Conservation (phyloP, 768 basidiomycete genomes). For the Trametes villosa region DNA sequence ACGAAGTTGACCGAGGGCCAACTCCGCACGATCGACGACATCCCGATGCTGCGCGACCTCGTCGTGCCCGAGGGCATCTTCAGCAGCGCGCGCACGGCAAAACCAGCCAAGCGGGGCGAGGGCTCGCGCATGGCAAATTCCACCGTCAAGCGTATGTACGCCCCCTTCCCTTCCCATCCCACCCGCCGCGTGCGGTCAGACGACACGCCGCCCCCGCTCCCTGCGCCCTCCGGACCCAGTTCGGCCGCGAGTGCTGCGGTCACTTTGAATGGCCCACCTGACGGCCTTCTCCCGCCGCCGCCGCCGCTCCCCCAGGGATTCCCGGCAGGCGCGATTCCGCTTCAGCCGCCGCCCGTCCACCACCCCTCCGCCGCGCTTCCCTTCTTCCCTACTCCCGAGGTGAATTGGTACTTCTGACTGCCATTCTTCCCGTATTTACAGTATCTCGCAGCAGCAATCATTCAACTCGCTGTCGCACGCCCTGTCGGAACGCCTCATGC, state of each 20-base stretch:
- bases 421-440: conserved; percentile 19
- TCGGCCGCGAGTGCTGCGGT: conserved; percentile 6
- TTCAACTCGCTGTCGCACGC: conserved; percentile 19
- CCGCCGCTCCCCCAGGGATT: not conserved
- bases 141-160: conserved; percentile 44
- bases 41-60: conserved; percentile 60
- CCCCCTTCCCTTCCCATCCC: conserved; percentile 41
- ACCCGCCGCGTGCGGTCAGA: conserved; percentile 18
- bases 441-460: conserved; percentile 15
- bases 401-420: conserved; percentile 24
- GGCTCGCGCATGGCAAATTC: conserved; percentile 24
- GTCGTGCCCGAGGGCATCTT: conserved; percentile 70
- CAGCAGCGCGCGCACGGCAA: conserved; percentile 53
- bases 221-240: conserved; percentile 11
- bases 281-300: conserved; percentile 8
- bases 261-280: conserved; percentile 4
- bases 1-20: conserved; percentile 76
- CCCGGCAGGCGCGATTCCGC: conserved; percentile 17
- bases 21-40: conserved; percentile 71
- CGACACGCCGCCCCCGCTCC: conserved; percentile 15
- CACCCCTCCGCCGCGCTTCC: conserved; percentile 13
- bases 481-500: conserved; percentile 12
- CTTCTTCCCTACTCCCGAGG: conserved; percentile 16
- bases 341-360: conserved; percentile 10
- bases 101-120: conserved; percentile 24